phyloP scores from a whole-genome alignment of 2,329 filamentous ascomycete genomes.

The Pseudogymnoascus sp. region DNA sequence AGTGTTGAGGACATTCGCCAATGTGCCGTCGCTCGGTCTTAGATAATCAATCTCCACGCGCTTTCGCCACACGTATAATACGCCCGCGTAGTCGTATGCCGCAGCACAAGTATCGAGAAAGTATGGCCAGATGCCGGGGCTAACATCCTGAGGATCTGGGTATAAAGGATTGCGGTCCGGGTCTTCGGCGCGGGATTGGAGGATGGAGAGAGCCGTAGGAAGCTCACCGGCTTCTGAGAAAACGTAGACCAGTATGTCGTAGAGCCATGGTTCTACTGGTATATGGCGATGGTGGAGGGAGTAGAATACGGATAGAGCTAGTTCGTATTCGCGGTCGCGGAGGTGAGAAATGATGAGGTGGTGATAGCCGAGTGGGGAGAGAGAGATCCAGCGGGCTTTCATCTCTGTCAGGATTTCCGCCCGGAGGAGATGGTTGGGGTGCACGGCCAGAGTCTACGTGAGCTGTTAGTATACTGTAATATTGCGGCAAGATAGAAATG shows the following conservation, averaged over 20 bases:
- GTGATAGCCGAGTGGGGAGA: constrained; percentile 54
- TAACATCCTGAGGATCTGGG: constrained; percentile 34
- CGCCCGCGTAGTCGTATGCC: constrained; percentile 50
- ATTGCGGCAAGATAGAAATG: neutral
- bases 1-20: constrained; percentile 60
- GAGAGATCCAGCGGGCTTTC: constrained; percentile 60
- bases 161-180: constrained; percentile 31
- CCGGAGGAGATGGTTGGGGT: constrained; percentile 75
- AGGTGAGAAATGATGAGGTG: constrained; percentile 65
- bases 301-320: constrained; percentile 64
- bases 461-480: neutral
- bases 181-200: constrained; percentile 46
- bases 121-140: constrained; percentile 55
- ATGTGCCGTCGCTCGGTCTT: constrained; percentile 54
- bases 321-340: constrained; percentile 73
- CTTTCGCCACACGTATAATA: constrained; percentile 61
- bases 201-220: constrained; percentile 64
- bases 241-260: constrained; percentile 66
- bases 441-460: constrained; percentile 59
- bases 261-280: constrained; percentile 60
- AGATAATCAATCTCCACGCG: constrained; percentile 51
- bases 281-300: constrained; percentile 50
- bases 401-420: constrained; percentile 63
- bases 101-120: constrained; percentile 65
- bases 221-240: constrained; percentile 65